Evolutionary conservation across 2,329 filamentous ascomycete species (phyloP).

Genomic region (Talaromyces atroroseus): DNA sequence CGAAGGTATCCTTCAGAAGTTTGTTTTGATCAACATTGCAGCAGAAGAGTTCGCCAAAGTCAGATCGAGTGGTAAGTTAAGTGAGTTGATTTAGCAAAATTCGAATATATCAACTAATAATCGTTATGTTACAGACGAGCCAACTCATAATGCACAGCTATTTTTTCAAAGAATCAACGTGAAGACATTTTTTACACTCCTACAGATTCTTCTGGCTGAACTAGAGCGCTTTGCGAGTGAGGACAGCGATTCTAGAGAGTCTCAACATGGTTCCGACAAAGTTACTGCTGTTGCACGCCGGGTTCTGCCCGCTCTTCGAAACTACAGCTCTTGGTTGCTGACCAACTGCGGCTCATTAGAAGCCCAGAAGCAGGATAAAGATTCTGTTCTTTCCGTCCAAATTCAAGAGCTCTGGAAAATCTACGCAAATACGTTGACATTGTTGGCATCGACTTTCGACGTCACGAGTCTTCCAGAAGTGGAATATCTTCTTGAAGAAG

Average conservation of each 20-base stretch:
- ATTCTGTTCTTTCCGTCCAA: constrained; percentile 51
- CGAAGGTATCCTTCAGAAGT: constrained; percentile 64
- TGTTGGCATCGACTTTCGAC: constrained; percentile 55
- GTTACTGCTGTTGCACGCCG: constrained; percentile 56
- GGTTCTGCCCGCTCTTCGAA: constrained; percentile 58
- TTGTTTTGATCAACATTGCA: constrained; percentile 79
- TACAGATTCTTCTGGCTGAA: constrained; percentile 65
- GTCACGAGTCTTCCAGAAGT: constrained; percentile 51
- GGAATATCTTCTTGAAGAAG: constrained; percentile 62
- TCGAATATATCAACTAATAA: background rate
- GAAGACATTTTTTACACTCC: constrained; percentile 66
- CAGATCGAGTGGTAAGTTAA: constrained; percentile 50
- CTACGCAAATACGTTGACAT: constrained; percentile 58
- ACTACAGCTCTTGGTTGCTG: constrained; percentile 65
- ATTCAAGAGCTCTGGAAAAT: constrained; percentile 61
- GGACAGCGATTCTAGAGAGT: constrained; percentile 39
- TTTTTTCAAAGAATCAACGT: constrained; percentile 74
- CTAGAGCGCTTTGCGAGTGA: constrained; percentile 55
- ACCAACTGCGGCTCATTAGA: constrained; percentile 51
- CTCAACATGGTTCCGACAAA: constrained; percentile 39
- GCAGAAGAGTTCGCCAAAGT: constrained; percentile 68
- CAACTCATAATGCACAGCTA: constrained; percentile 41
- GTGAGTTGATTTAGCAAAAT: constrained; percentile 15
- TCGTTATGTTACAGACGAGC: constrained; percentile 36
- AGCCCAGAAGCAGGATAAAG: constrained; percentile 45